Evolutionary conservation across 352 stramenopile genomes (phyloP), one percentile per base, ranked within the genome.

Genomic region (Hyaloperonospora arabidopsidis): DNA sequence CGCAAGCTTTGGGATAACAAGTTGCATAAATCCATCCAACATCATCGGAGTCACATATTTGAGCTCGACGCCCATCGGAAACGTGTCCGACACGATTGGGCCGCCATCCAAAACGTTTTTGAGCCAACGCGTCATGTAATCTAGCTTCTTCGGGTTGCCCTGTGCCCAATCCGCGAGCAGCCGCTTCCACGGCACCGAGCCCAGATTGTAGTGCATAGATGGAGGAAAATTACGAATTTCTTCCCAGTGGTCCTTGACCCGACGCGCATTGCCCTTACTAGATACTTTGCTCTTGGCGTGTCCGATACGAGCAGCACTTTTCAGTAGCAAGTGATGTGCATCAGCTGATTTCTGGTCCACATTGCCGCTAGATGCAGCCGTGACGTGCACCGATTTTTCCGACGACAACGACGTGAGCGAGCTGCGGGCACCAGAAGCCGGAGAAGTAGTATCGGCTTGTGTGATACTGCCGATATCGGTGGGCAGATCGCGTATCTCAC

Each of bases 21-120:
- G 63, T 61, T 94, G 84, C 75, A 94, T 94, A 61, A 94, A 94
- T 15, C 84, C 84, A 53, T 94, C 84, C 43, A 94, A 63, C 84
- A 94, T 94, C 84, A 94, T 94, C 6, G 84, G 84, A 18, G 84
- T 94, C 44, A 94, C 84, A 46, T 87, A 91, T 65, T 94, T 94
- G 57, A 94, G 76, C 57, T 94, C 84, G 13, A 92, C 84, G 19
- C 84, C 84, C 74, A 94, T 90, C 0, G 84, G 84, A 59, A 94
- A 94, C 29, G 77, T 87, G 25, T 87, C 80, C n/a, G 81, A 89
- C 17, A 91, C 81, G 43, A 94, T 89, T 1, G 82, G 79, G 19
- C 79, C 84, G 23, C 81, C 81, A 29, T 94, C 84, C 41, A 94
- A 58, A 5, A 94, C 84, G 52, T 94, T 94, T 68, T 94, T 90